A percentile compares a stretch with the other conserved stretches of the same genome.
These are phyloP conservation scores for Fusarium goolgardi DNA, from an alignment of 2,329 filamentous ascomycete species.

Conservation along the genomic window DNA sequence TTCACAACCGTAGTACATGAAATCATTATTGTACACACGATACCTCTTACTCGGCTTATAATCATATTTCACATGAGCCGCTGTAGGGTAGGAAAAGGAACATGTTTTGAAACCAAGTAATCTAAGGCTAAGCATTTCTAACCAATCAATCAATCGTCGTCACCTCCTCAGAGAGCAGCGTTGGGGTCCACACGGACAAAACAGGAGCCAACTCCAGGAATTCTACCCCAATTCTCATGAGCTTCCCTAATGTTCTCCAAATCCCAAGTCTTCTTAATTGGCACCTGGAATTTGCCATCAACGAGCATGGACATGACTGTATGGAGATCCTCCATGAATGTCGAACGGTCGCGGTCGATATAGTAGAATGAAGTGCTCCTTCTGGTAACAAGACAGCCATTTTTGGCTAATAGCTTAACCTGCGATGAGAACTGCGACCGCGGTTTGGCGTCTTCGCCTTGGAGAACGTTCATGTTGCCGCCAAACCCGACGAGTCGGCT, in stretches of 20 bases:
- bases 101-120: not conserved
- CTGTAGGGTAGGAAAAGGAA: not conserved
- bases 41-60: not conserved
- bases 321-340: constrained; percentile 49
- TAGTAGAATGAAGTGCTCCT: constrained; percentile 53
- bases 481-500: constrained; percentile 57
- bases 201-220: constrained; percentile 52
- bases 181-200: constrained; percentile 48
- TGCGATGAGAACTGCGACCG: constrained; percentile 50
- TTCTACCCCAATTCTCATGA: constrained; percentile 52
- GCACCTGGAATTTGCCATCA: constrained; percentile 50
- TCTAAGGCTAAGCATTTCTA: not conserved
- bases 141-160: not conserved
- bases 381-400: constrained; percentile 43
- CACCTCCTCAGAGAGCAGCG: not conserved
- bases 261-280: constrained; percentile 56
- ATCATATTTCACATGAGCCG: not conserved
- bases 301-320: constrained; percentile 49
- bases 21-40: rapidly evolving
- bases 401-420: constrained; percentile 52
- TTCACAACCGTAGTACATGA: not conserved
- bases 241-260: constrained; percentile 55
- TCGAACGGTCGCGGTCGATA: constrained; percentile 51
- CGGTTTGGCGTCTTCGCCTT: constrained; percentile 46
- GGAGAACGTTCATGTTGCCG: constrained; percentile 51